Evolutionary conservation across 225 moss, liverwort and hornwort species (phyloP), one percentile per base, ranked within the genome.

Genomic region (Lunularia cruciata): DNA sequence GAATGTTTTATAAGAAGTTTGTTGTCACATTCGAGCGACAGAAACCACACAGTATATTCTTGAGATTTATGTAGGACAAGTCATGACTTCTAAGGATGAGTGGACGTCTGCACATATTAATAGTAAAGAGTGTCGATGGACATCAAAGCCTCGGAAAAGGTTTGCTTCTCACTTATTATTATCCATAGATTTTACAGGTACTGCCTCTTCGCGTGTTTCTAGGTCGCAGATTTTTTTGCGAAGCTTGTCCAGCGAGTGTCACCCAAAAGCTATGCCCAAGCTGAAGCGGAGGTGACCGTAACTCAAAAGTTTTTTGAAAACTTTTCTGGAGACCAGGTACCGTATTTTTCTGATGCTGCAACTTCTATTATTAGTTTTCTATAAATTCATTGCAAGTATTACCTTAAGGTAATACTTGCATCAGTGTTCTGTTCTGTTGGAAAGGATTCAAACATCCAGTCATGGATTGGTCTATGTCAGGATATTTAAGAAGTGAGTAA

Each of bases 291-390:
- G 83, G 98, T 99, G 70, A 73, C 86, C 60, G 98, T 99, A 30
- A 93, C 98, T 16, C 91, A 99, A 75, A 93, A 99, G 67, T 99
- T 99, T 65, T 88, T 99, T 67, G 93, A 93, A 58, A 99, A 99
- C 72, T 99, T 99, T 70, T 99, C 98, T 36, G 98, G 98, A 33
- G 98, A 99, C 76, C 98, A 99, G 89, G 96, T 96, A 61, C 38
- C n/a, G 31, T 11, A 32, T 61, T 25, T 25, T 20, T 22, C n/a
- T n/a, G n/a, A 57, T 15, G n/a, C 16, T 48, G n/a, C 47, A 48
- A 48, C 47, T 48, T 48, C 47, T 48, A 48, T n/a, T n/a, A 48
- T 48, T 48, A 15, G 15, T 48, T 15, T 48, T 48, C 47, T 14
- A n/a, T n/a, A 1, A 48, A 48, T 0, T 14, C 47, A 48, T 27